Base-by-base conservation (phyloP, 768 basidiomycete species). In the Hysterangium stoloniferum region DNA sequence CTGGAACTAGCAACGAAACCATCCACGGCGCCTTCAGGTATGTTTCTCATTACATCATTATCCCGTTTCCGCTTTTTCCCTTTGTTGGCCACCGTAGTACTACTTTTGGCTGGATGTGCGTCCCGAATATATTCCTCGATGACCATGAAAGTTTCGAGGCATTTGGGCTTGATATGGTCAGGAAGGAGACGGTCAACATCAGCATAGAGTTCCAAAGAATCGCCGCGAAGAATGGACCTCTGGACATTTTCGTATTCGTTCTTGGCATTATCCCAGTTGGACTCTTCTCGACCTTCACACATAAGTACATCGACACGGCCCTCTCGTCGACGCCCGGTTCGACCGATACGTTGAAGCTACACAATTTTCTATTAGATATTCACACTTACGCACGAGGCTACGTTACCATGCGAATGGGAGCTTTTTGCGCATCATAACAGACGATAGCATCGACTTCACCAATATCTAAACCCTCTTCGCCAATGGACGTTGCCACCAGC, bases 401-500 rank as follows among this genome's bases (percentile, higher is more conserved):
- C 56, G 80, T 45, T 64, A 95, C 95, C 86, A 96, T 92, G 52
- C 94, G 89, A 55, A 97, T 93, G 1, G 94, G 86, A 0, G 90
- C 90, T 70, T 95, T 96, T 59, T 94, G 90, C 22, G 93, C 84
- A 57, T 99, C 96, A 64, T 98, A 99, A 60, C 94, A 97, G 42
- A 97, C 71, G 50, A 97, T 95, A 61, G 93, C 73, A 63, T 99
- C 96, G 13, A 99, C 84, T 63, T 96, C 94, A 28, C 96, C 96
- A 49, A 99, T 99, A 64, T 99, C 96, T 15, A 99, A 73, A 52
- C 96, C 96, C 66, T 99, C 96, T 67, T 99, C 96, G 19, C 96
- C 96, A 48, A 99, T 91, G 3, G 87, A 95, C 4, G 96, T 98
- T 1, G 94, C 86, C 6, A 99, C 95, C 9, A 99, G 71, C 32